Base-by-base conservation (phyloP, 2,329 filamentous ascomycete species). In the Samsoniella hepiali region DNA sequence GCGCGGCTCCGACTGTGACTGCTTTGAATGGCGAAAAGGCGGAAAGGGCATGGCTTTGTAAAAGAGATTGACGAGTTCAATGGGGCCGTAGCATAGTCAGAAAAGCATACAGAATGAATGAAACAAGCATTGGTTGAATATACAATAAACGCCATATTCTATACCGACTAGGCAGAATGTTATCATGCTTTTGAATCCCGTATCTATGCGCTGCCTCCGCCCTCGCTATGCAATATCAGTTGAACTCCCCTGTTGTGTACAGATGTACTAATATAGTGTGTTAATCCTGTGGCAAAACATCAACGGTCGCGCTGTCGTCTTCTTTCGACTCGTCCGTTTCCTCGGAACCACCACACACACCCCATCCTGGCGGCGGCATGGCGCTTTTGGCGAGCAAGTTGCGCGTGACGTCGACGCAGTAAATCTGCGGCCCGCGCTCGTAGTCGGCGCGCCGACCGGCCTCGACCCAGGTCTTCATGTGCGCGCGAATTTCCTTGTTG, bases 401-500 rank as follows among this genome's bases (percentile, higher is more conserved):
- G 65, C 75, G 71, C 56, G 74, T 76, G 38, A 76, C 71, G 55
- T 74, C 70, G 9, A 77, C 62, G 44, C 69, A 69, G 70, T 71
- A 76, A n/a, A 77, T 71, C 17, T 56, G 49, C 31, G 75, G 75
- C 29, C 75, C 74, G 13, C 56, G 36, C 53, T 77, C 75, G 5
- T 70, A 67, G 3, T 73, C 71, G 2, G 56, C 38, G 5, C 58
- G 67, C 5, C 75, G 67, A 45, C 73, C 65, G 9, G 68, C 65
- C 61, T 77, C 74, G 6, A 77, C 67, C 71, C 73, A 75, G 8
- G 73, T 76, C 31, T 69, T 66, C 6, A 76, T 69, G 61, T 76
- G 74, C 10, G 72, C 72, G n/a, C 70, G 66, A 10, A 77, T 71
- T 67, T 79, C 77, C 67, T 76, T 77, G 60, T 78, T 79, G 5